Percentiles rank a stretch among this genome's conserved stretches.
These are phyloP conservation scores for Lactarius pseudohatsudake DNA, from an alignment of 768 basidiomycete genomes.

Conservation along the genomic window DNA sequence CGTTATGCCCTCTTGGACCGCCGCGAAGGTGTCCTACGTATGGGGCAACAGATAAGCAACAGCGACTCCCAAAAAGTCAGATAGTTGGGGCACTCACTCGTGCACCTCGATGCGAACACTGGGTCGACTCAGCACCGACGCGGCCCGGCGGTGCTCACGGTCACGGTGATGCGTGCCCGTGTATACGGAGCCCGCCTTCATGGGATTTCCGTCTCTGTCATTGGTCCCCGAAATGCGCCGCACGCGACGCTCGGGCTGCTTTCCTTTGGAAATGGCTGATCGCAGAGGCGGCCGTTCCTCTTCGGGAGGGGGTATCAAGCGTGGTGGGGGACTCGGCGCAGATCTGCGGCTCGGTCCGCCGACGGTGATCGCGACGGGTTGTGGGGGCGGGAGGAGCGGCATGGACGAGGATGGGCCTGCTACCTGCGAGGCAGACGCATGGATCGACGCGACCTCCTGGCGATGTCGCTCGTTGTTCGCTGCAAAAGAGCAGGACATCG, in stretches of 20 bases:
- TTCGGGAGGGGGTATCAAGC: slow-evolving; percentile 17
- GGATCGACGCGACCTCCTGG: slow-evolving; percentile 26
- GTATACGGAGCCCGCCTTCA: slow-evolving; percentile 22
- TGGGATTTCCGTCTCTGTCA: slow-evolving; percentile 23
- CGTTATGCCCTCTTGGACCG: slow-evolving; percentile 17
- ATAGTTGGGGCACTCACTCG: slow-evolving; percentile 13
- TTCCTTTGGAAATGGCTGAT: slow-evolving; percentile 21
- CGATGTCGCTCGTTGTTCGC: slow-evolving; percentile 33
- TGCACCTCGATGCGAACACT: slow-evolving; percentile 30
- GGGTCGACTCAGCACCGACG: slow-evolving; percentile 25
- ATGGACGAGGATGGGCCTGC: slow-evolving; percentile 18
- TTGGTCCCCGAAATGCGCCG: slow-evolving; percentile 20
- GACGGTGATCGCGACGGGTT: slow-evolving; percentile 23
- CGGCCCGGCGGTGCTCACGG: slow-evolving; percentile 13
- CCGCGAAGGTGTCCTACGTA: slow-evolving; percentile 13
- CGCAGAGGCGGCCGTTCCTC: slow-evolving; percentile 6
- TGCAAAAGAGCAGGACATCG: slow-evolving; percentile 23
- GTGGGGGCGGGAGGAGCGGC: slow-evolving; percentile 8
- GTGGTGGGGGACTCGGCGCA: slow-evolving; percentile 20
- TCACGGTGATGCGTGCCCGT: slow-evolving; percentile 22
- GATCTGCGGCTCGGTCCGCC: slow-evolving; percentile 2
- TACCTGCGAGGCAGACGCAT: slow-evolving; percentile 25
- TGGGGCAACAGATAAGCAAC: background rate
- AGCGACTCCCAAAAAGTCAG: background rate
- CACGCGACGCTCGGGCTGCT: slow-evolving; percentile 22